Evolutionary conservation across 2,329 filamentous ascomycete species (phyloP).

Genomic region (Aspergillus brunneoviolaceus): DNA sequence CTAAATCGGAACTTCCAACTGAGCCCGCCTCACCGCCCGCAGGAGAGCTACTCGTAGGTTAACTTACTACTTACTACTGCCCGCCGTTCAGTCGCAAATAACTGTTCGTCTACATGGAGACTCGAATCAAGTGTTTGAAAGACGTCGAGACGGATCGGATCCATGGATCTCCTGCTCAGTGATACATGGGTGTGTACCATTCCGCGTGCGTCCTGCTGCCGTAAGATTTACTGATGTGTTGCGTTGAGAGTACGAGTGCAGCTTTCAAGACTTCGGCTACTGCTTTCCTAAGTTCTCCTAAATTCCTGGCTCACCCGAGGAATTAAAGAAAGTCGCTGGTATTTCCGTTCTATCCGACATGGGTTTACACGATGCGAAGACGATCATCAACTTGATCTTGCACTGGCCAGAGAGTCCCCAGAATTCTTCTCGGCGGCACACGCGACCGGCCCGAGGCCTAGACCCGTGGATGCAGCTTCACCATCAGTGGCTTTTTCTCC

Average conservation of each 20-base stretch:
- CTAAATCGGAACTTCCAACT: too few species aligned
- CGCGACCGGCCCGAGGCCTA: background rate
- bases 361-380: background rate
- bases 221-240: background rate
- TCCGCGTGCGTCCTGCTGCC: background rate
- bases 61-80: too few species aligned
- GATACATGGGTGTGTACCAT: background rate
- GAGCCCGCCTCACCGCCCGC: too few species aligned
- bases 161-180: too few species aligned
- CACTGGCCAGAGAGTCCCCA: background rate
- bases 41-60: too few species aligned
- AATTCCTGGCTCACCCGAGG: background rate
- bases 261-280: background rate
- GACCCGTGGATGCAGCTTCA: slow-evolving; percentile 13
- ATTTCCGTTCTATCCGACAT: too few species aligned
- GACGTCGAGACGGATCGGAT: too few species aligned
- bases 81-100: too few species aligned
- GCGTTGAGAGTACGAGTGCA: background rate
- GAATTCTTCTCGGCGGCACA: background rate
- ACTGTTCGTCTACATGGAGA: too few species aligned
- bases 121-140: too few species aligned
- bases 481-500: slow-evolving; percentile 24
- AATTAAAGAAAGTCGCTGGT: background rate
- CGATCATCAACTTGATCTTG: background rate
- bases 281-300: background rate